Evolutionary conservation across 1,284 basidiomycete species (phyloP).

Genomic region (Sanghuangporus weigelae): DNA sequence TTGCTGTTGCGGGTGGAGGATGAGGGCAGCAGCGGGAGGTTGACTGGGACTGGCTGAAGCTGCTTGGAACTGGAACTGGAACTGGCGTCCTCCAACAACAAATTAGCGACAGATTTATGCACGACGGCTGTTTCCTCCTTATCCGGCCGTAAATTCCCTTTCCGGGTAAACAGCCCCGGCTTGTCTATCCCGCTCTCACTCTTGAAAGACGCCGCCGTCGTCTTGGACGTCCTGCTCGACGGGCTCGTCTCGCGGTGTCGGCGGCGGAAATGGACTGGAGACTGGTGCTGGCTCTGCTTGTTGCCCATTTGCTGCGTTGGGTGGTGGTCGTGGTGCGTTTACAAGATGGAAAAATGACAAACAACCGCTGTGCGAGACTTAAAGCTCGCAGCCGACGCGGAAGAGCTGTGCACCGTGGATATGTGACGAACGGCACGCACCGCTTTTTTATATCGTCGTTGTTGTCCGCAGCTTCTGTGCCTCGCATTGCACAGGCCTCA

Average conservation of each 20-base stretch:
- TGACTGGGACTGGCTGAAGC: not conserved
- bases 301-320: conserved; percentile 12
- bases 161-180: not conserved
- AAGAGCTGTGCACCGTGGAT: not conserved
- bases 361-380: not conserved
- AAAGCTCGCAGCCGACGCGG: not conserved
- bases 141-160: not conserved
- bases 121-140: not conserved
- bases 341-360: not conserved
- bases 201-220: not conserved
- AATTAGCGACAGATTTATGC: not conserved
- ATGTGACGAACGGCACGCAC: not conserved
- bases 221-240: not conserved
- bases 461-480: conserved; percentile 1
- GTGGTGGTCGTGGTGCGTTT: not conserved
- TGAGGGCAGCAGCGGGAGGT: not conserved
- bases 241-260: not conserved
- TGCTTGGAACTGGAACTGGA: not conserved
- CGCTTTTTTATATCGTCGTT: not conserved
- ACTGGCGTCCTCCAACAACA: not conserved
- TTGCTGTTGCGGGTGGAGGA: not conserved
- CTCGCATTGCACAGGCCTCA: not conserved
- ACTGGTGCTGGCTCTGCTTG: conserved; percentile 6
- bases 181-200: not conserved
- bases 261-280: not conserved